Percentiles rank a stretch among this genome's conserved stretches.
These are phyloP conservation scores for Paracorniculantispora psalliotae DNA, from an alignment of 2,329 filamentous ascomycete species.

Conservation along the genomic window DNA sequence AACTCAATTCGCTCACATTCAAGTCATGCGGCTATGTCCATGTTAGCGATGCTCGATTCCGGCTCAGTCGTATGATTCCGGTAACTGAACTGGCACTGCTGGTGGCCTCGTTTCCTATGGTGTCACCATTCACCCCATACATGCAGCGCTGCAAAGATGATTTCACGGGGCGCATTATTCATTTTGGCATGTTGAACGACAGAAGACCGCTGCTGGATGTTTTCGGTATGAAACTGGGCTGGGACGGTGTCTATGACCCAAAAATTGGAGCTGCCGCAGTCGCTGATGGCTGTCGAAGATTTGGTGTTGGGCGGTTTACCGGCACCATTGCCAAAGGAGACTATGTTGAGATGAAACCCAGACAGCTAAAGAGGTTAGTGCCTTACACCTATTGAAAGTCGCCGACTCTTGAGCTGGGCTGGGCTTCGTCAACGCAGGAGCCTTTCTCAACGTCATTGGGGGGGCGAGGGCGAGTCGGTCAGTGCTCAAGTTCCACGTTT, in stretches of 20 bases:
- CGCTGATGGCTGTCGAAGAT: constrained; percentile 30
- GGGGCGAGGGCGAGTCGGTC: too few relatives aligned
- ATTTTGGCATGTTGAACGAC: constrained; percentile 27
- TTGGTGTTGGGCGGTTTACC: constrained; percentile 29
- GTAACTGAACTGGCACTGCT: background rate
- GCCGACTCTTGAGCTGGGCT: too few relatives aligned
- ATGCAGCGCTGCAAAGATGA: constrained; percentile 35
- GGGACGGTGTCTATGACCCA: constrained; percentile 30
- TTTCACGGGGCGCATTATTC: constrained; percentile 31
- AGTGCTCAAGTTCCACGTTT: too few relatives aligned
- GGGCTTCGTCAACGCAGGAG: too few relatives aligned
- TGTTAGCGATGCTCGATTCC: constrained; percentile 32
- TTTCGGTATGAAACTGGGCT: constrained; percentile 34
- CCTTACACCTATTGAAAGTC: too few relatives aligned
- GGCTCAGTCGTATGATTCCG: constrained; percentile 32
- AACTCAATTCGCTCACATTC: constrained; percentile 42
- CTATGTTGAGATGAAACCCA: background rate
- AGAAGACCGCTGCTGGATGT: constrained; percentile 22
- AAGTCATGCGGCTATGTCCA: constrained; percentile 58
- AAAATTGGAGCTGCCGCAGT: constrained; percentile 28
- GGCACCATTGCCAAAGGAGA: background rate
- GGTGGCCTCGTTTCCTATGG: background rate
- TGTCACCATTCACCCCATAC: constrained; percentile 17
- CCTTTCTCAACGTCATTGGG: too few relatives aligned
- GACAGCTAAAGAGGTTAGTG: background rate